Base-by-base conservation (phyloP, 225 moss, liverwort and hornwort species). In the Thuidium tamariscinum region DNA sequence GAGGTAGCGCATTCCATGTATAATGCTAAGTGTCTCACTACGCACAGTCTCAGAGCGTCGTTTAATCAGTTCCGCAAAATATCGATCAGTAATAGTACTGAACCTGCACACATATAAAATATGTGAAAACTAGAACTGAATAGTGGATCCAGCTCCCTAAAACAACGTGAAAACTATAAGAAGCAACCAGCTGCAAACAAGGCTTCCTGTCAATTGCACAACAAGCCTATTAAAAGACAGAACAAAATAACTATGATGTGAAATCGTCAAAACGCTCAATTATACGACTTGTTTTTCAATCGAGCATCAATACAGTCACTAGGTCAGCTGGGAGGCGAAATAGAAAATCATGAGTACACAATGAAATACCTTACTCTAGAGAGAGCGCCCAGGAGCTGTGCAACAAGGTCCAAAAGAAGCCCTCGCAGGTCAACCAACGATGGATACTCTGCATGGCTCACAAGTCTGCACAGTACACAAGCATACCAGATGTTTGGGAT, bases 1-100 rank as follows among this genome's bases (percentile, higher is more conserved):
- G 81, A 99, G 95, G 87, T 97, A 97, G 84, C 99, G 99, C 96
- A 99, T 97, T 88, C 99, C 99, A 82, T 96, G 94, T 86, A 99
- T 97, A 88, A 99, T 95, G 88, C 93, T 97, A 72, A 97, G 92
- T 44, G 94, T 93, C 91, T 99, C 99, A 91, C 93, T 94, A 41
- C 99, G 96, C 48, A 93, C 89, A 87, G 93, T 90, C 62, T 98
- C 98, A 69, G 91, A 93, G 57, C 97, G 98, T 73, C 97, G 94
- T 61, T 88, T 66, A 86, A 92, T 95, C 46, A 97, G 87, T 74
- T 95, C 97, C 65, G 80, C 88, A 71, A 99, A 99, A 88, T 97
- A 99, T 67, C 99, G 94, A 74, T 99, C 97, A 79, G 99, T 97
- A 46, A 99, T 94, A 63, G 97, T 93, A 89, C 90, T 95, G 89